Percentiles rank a stretch among this genome's conserved stretches.
phyloP scores from a whole-genome alignment of 2,329 filamentous ascomycete species.

The Triangularia setosa region DNA sequence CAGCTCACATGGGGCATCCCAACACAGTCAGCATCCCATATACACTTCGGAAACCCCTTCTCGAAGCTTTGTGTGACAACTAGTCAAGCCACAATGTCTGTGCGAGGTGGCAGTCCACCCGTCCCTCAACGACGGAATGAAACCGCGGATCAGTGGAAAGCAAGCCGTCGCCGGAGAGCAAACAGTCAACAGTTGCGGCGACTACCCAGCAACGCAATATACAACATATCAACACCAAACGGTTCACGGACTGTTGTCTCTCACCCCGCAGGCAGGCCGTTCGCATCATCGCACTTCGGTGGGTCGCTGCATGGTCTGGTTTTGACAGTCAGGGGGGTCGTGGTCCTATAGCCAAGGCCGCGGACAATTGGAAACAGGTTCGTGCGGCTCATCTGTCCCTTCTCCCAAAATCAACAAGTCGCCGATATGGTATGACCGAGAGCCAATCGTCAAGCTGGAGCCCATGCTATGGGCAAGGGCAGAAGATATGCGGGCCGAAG shows the following conservation, averaged over 20 bases:
- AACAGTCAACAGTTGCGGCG: neutral
- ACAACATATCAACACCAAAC: neutral
- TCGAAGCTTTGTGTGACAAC: constrained; percentile 2
- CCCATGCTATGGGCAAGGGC: neutral
- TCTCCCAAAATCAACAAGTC: neutral
- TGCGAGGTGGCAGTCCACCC: neutral
- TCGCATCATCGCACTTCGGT: neutral
- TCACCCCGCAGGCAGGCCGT: neutral
- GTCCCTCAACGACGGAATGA: neutral
- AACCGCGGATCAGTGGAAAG: neutral
- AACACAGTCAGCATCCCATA: neutral
- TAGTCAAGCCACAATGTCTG: neutral
- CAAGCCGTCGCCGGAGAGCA: neutral
- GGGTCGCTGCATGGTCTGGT: neutral
- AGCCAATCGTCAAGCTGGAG: neutral
- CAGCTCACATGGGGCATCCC: neutral
- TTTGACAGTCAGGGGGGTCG: neutral
- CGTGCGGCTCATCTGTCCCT: neutral
- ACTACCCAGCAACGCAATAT: neutral
- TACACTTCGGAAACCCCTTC: neutral
- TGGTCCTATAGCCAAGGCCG: neutral
- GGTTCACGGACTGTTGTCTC: neutral
- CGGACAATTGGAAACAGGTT: neutral
- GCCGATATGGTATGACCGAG: neutral
- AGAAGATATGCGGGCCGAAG: neutral